phyloP scores from a whole-genome alignment of 2,329 filamentous ascomycete genomes.

The Hypomyces rosellus region DNA sequence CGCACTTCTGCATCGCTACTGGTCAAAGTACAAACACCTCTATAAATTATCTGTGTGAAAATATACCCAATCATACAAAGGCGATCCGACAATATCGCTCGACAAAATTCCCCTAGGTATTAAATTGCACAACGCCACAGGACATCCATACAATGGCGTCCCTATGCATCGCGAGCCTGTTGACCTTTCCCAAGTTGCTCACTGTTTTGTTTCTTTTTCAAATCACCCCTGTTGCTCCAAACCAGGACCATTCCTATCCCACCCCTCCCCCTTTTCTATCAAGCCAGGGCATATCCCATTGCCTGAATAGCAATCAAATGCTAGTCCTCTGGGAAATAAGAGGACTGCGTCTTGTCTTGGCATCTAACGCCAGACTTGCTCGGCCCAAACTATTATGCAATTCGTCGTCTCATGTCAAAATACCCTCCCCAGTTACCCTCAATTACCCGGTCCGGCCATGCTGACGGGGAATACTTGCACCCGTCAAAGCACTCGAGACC shows the following conservation, averaged over 20 bases:
- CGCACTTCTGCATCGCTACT: background rate
- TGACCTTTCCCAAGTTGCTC: conserved; percentile 8
- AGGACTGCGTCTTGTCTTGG: background rate
- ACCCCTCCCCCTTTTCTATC: background rate
- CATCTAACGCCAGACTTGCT: background rate
- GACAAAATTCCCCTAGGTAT: conserved; percentile 2
- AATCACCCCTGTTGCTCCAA: conserved; percentile 5
- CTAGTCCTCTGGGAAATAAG: background rate
- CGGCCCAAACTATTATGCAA: conserved; percentile 4
- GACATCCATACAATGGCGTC: conserved; percentile 10
- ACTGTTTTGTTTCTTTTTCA: conserved; percentile 3
- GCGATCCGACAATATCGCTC: conserved; percentile 2
- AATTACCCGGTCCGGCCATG: conserved; percentile 10
- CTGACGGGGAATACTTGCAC: background rate
- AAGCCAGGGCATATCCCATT: background rate
- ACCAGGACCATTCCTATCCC: background rate
- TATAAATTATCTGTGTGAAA: conserved; percentile 10
- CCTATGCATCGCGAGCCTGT: conserved; percentile 10
- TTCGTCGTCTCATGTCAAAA: conserved; percentile 10
- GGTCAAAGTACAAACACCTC: conserved; percentile 1
- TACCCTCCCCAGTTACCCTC: conserved; percentile 2
- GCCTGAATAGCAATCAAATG: background rate
- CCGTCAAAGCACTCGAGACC: conserved; percentile 6
- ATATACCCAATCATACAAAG: conserved; percentile 14
- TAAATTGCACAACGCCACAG: conserved; percentile 14